Evolutionary conservation across 192 early-diverging fungal species (phyloP).

Genomic region (Neocallimastix lanati): DNA sequence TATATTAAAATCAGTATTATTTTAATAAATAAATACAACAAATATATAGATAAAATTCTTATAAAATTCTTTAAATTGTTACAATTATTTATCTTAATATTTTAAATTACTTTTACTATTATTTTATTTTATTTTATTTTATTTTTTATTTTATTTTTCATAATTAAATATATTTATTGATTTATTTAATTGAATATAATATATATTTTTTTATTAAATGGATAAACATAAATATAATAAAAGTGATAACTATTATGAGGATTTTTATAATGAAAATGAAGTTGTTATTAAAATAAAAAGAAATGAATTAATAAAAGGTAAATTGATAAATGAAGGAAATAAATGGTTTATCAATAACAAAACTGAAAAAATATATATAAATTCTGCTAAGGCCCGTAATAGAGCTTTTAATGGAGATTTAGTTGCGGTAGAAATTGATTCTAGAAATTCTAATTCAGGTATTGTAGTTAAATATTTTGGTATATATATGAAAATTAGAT

Average conservation of each 20-base stretch:
- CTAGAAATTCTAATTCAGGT: neutral
- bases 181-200: too few species aligned
- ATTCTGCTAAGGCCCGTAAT: neutral
- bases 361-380: neutral
- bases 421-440: neutral
- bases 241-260: neutral
- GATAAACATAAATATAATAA: neutral
- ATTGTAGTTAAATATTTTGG: too few species aligned
- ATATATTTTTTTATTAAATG: neutral
- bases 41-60: too few species aligned
- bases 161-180: too few species aligned
- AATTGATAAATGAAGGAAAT: neutral
- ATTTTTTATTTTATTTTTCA: too few species aligned
- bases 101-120: too few species aligned
- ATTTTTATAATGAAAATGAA: neutral
- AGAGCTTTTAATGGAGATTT: neutral
- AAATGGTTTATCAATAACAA: neutral
- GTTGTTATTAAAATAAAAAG: neutral
- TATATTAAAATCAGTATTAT: too few species aligned
- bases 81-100: too few species aligned
- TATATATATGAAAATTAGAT: neutral
- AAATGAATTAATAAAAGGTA: neutral
- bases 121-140: too few species aligned
- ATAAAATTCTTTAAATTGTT: too few species aligned
- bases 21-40: too few species aligned